Base-by-base conservation (phyloP, 176 grass and related monocot genomes). In the Saccharum spontaneum region DNA sequence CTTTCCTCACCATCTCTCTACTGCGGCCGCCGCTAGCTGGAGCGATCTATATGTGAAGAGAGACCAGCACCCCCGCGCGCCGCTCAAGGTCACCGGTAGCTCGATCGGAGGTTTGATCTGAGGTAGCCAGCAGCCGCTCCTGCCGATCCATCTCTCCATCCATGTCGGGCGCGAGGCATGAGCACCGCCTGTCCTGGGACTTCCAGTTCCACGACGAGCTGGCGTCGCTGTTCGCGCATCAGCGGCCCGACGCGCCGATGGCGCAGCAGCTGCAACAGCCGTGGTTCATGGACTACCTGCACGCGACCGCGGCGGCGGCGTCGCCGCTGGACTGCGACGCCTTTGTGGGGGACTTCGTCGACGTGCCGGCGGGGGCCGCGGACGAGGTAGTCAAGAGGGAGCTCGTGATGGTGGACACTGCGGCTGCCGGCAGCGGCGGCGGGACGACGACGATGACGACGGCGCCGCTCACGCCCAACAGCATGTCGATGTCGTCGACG, bases 151-250 rank as follows among this genome's bases (percentile, higher is more conserved):
- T 54, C 23, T 54, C 23, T 4, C 46, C 46, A 62, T 52, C 89
- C 81, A 91, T 91, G 89, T 80, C 89, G 78, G 88, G 84, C 10
- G 77, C 70, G 23, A 87, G 85, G 75, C 78, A 80, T 69, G 82
- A 86, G 71, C 69, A 67, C 76, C 76, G 66, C 82, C 26, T 89
- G 43, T 86, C 84, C 36, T 36, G 79, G 24, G 84, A 89, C 67
- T 89, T 89, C 79, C 79, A 73, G 64, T 90, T 86, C 76, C 82
- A 87, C 37, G 97, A 99, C 31, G 93, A 95, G 7, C 88, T 96
- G 40, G 81, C 82, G 30, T 83, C 91, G 40, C 67, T 98, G 63
- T 91, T 98, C 84, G 57, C 86, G 20, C 87, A 87, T 4, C 87
- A 86, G 83, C 90, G 66, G 77, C 75, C 72, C 0, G 75, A 71